phyloP scores from a whole-genome alignment of 2,329 filamentous ascomycete genomes.

The Metarhizium sp. region DNA sequence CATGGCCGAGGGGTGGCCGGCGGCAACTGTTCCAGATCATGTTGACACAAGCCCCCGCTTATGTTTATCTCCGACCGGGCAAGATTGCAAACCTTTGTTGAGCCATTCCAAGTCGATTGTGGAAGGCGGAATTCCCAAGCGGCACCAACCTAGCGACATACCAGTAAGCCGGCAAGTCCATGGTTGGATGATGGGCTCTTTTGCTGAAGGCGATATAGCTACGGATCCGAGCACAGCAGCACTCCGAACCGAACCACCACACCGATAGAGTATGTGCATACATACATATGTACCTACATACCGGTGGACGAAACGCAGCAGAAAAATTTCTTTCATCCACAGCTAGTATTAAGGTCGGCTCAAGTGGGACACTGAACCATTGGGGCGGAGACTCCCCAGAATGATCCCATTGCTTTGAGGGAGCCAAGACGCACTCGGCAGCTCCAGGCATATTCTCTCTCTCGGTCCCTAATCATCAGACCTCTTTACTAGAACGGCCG shows the following conservation, averaged over 20 bases:
- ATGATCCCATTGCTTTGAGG: neutral
- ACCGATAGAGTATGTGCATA: too few relatives aligned
- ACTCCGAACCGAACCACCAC: too few relatives aligned
- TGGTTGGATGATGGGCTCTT: neutral
- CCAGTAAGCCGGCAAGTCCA: neutral
- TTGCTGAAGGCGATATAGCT: neutral
- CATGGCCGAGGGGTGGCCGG: neutral
- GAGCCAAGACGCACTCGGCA: neutral
- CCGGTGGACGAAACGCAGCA: too few relatives aligned
- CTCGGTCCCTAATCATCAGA: neutral
- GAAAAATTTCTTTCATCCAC: too few relatives aligned
- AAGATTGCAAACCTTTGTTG: neutral
- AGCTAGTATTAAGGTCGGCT: too few relatives aligned
- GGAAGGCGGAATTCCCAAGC: neutral
- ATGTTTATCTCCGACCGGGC: neutral
- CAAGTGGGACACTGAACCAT: too few relatives aligned
- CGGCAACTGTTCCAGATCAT: neutral
- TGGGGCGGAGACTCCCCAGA: too few relatives aligned
- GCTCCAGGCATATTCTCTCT: neutral
- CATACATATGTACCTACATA: too few relatives aligned
- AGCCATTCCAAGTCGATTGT: neutral
- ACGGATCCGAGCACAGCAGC: too few relatives aligned
- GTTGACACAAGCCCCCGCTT: neutral
- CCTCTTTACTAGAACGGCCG: neutral
- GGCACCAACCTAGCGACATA: neutral